Evolutionary conservation across 352 stramenopile genomes (phyloP).

Genomic region (Pythium plurisporium): DNA sequence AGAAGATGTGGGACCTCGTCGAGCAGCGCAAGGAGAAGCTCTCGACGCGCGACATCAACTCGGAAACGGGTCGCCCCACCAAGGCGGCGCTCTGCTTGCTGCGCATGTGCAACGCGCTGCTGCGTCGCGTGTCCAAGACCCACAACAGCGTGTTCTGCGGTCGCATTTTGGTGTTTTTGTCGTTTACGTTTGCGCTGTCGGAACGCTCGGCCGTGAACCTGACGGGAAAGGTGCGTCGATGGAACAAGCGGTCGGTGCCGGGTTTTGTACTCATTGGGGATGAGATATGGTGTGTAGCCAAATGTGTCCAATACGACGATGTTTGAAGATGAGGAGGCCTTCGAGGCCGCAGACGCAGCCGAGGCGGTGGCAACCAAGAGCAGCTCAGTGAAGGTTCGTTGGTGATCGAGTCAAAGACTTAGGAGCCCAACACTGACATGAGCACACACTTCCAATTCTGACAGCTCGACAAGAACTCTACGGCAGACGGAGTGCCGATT

Average conservation of each 20-base stretch:
- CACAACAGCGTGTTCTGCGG: slow-evolving; percentile 89
- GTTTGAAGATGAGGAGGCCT: slow-evolving; percentile 77
- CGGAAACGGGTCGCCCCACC: slow-evolving; percentile 50
- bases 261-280: neutral
- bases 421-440: too few relatives aligned
- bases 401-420: too few relatives aligned
- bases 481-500: slow-evolving; percentile 48
- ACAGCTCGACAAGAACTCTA: slow-evolving; percentile 54
- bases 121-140: slow-evolving; percentile 82
- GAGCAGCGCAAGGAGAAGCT: slow-evolving; percentile 74
- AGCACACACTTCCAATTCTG: too few relatives aligned
- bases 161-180: slow-evolving; percentile 84
- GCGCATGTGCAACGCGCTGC: slow-evolving; percentile 78
- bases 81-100: slow-evolving; percentile 81
- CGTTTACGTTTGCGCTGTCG: slow-evolving; percentile 80
- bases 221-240: slow-evolving; percentile 56
- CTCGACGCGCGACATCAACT: slow-evolving; percentile 64
- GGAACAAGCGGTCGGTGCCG: too few relatives aligned
- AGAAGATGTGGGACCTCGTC: slow-evolving; percentile 81
- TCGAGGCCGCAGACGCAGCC: slow-evolving; percentile 53
- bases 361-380: slow-evolving; percentile 21
- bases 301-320: slow-evolving; percentile 77
- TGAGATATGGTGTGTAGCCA: slow-evolving; percentile 23
- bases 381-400: slow-evolving; percentile 12
- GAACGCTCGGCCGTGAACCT: slow-evolving; percentile 84